phyloP scores from a whole-genome alignment of 371 early-diverging fungal genomes.

The Apophysomyces variabilis region DNA sequence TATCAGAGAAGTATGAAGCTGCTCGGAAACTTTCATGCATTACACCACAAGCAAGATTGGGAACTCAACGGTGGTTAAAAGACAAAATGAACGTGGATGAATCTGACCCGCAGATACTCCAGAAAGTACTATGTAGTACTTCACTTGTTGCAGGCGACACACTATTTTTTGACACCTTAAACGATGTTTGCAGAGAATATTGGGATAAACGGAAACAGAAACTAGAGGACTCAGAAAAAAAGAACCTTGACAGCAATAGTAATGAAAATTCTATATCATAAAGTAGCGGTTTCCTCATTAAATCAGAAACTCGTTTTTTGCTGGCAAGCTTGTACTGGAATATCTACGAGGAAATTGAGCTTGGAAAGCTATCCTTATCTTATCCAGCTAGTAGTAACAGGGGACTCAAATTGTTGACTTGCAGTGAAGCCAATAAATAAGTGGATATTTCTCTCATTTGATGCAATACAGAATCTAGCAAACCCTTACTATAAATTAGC shows the following conservation, averaged over 20 bases:
- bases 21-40: conserved; percentile 4
- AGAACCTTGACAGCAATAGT: background rate
- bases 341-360: no score
- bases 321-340: no score
- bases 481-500: no score
- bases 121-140: conserved; percentile 9
- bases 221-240: background rate
- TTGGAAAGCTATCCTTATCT: no score
- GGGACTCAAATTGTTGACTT: no score
- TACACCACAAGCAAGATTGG: conserved; percentile 12
- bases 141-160: background rate
- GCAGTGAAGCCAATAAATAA: no score
- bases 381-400: no score
- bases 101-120: conserved; percentile 4
- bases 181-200: background rate
- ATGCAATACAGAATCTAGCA: no score
- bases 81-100: conserved; percentile 8
- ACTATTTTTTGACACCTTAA: background rate
- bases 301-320: background rate
- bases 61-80: conserved; percentile 16
- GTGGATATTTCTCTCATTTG: no score
- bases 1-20: conserved; percentile 5
- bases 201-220: background rate
- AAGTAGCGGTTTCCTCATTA: background rate
- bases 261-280: background rate